Evolutionary conservation across 306 rosid genomes (phyloP).

Genomic region (Casuarina equisetifolia): DNA sequence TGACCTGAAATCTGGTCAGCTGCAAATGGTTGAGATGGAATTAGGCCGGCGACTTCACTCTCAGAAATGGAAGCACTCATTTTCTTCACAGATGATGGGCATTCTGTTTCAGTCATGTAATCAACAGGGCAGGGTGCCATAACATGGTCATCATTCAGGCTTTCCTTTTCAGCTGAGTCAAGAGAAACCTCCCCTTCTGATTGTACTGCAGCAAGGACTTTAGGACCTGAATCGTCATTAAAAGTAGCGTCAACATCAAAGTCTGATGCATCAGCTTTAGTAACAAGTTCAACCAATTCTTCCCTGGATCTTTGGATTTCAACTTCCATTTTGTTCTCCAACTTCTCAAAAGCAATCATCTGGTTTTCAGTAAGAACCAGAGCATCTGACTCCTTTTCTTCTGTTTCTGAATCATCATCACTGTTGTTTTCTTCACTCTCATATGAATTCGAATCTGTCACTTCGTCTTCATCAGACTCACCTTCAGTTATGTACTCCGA

Average conservation of each 20-base stretch:
- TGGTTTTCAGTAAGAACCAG: conserved; percentile 6
- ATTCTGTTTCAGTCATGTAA: too few species aligned
- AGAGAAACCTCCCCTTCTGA: neutral
- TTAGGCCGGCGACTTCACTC: neutral
- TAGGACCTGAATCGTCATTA: neutral
- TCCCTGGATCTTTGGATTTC: neutral
- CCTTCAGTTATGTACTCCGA: conserved; percentile 7
- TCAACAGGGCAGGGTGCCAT: neutral
- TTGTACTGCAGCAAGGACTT: neutral
- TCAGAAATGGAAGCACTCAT: neutral
- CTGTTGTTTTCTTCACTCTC: conserved; percentile 13
- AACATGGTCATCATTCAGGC: neutral
- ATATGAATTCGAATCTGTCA: neutral
- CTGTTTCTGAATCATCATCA: conserved; percentile 13
- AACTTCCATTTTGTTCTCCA: neutral
- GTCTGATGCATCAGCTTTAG: too few species aligned
- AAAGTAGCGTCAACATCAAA: neutral
- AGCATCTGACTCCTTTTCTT: neutral
- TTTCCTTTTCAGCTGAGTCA: neutral
- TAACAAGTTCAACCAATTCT: neutral
- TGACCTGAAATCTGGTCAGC: conserved; percentile 27
- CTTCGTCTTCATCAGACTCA: conserved; percentile 14
- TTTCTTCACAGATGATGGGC: too few species aligned
- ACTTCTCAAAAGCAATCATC: neutral
- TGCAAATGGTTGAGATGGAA: conserved; percentile 22